phyloP scores from a whole-genome alignment of 2,329 filamentous ascomycete genomes.

The Colletotrichum orbiculare region DNA sequence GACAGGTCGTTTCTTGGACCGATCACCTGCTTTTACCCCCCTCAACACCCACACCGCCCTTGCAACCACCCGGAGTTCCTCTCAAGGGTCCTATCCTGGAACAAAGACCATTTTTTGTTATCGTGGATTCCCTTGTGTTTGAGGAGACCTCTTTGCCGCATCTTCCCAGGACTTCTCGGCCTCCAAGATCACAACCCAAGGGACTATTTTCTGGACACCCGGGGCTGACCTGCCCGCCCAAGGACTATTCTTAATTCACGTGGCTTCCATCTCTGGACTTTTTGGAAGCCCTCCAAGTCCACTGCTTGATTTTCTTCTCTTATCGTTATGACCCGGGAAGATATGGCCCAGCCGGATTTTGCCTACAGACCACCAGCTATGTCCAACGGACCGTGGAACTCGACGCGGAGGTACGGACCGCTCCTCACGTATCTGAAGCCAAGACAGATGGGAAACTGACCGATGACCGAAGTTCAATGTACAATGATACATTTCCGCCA shows the following conservation, averaged over 20 bases:
- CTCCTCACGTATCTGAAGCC: conserved; percentile 22
- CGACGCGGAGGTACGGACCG: conserved; percentile 63
- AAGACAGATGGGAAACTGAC: conserved; percentile 35
- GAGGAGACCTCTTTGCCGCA: conserved; percentile 34
- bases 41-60: conserved; percentile 36
- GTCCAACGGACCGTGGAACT: conserved; percentile 61
- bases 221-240: conserved; percentile 35
- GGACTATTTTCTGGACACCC: conserved; percentile 34
- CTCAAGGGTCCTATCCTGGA: conserved; percentile 36
- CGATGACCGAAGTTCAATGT: conserved; percentile 44
- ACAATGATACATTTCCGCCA: conserved; percentile 47
- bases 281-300: conserved; percentile 18
- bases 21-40: conserved; percentile 37
- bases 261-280: conserved; percentile 33
- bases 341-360: conserved; percentile 60
- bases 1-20: conserved; percentile 38
- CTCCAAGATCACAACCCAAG: conserved; percentile 32
- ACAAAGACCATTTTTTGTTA: conserved; percentile 35
- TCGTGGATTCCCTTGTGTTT: conserved; percentile 39
- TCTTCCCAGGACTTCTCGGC: conserved; percentile 37
- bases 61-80: conserved; percentile 35
- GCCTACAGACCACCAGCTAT: conserved; percentile 58
- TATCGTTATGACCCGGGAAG: conserved; percentile 50
- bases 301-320: conserved; percentile 36
- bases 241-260: conserved; percentile 39